Conservation (phyloP, 208 protist species). For the Leishmania turanica region DNA sequence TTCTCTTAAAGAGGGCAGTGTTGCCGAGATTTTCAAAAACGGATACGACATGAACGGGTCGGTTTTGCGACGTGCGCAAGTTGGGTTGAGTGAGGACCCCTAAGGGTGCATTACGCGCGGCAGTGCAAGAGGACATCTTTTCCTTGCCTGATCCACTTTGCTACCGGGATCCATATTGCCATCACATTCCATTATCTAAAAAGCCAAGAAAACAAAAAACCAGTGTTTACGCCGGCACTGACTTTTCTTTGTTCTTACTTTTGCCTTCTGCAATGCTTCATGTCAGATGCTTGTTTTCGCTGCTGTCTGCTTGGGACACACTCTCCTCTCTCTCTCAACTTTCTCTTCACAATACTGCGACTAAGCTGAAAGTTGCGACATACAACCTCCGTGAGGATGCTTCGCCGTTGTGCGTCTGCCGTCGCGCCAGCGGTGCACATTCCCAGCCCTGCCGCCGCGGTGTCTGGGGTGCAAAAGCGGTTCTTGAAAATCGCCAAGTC, state of each 20-base stretch:
- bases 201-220: not conserved
- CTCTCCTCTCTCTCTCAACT: not conserved
- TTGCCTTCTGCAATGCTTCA: not conserved
- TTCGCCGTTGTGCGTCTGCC: conserved; percentile 37
- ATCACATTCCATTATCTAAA: not conserved
- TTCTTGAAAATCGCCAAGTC: conserved; percentile 92
- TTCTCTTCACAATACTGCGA: not conserved
- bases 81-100: conserved; percentile 52
- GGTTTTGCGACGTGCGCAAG: conserved; percentile 55
- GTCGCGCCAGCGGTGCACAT: conserved; percentile 7
- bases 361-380: not conserved
- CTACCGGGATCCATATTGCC: not conserved
- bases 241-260: not conserved
- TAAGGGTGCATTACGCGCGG: conserved; percentile 1
- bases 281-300: not conserved
- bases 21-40: conserved; percentile 63
- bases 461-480: conserved; percentile 49
- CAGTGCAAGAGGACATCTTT: conserved; percentile 3
- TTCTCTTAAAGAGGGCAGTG: conserved; percentile 26
- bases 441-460: conserved; percentile 6
- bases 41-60: conserved; percentile 50
- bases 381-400: conserved; percentile 26
- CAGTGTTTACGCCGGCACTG: not conserved
- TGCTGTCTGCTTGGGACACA: not conserved
- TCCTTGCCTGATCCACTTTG: not conserved